Evolutionary conservation across 345 rosid genomes (phyloP).

Genomic region (Rhodamnia argentea): DNA sequence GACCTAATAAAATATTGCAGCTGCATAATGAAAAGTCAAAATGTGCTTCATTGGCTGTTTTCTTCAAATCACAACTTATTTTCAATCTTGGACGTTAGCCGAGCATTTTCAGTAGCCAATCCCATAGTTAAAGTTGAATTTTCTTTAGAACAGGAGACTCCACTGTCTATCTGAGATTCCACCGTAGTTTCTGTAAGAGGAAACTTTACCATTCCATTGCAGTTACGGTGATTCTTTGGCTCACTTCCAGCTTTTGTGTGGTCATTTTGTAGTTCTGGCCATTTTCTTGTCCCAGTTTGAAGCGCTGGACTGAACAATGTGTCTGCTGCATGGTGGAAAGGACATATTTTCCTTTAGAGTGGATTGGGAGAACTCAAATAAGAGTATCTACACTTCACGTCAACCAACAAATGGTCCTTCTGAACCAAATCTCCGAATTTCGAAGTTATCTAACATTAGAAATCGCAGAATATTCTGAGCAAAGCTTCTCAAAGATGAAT

Average conservation of each 20-base stretch:
- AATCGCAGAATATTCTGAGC: background rate
- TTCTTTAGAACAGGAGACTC: background rate
- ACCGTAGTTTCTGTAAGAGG: background rate
- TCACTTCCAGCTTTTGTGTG: slow-evolving; percentile 6
- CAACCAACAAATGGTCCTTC: background rate
- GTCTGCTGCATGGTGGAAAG: slow-evolving; percentile 16
- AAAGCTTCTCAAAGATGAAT: background rate
- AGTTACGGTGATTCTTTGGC: background rate
- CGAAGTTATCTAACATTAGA: background rate
- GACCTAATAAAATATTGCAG: background rate
- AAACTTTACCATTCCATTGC: background rate
- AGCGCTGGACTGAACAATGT: slow-evolving; percentile 7
- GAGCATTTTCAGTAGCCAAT: background rate
- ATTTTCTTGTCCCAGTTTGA: slow-evolving; percentile 6
- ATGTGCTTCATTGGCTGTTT: background rate
- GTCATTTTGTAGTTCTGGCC: slow-evolving; percentile 3
- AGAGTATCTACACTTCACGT: background rate
- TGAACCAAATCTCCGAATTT: background rate
- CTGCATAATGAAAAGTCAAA: background rate
- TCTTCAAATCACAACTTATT: background rate
- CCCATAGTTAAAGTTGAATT: background rate
- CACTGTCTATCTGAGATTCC: background rate
- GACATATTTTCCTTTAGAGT: background rate
- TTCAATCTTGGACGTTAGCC: background rate
- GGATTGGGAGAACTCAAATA: background rate